Evolutionary conservation across 331 rosid species (phyloP).

Genomic region (Quercus phellos): DNA sequence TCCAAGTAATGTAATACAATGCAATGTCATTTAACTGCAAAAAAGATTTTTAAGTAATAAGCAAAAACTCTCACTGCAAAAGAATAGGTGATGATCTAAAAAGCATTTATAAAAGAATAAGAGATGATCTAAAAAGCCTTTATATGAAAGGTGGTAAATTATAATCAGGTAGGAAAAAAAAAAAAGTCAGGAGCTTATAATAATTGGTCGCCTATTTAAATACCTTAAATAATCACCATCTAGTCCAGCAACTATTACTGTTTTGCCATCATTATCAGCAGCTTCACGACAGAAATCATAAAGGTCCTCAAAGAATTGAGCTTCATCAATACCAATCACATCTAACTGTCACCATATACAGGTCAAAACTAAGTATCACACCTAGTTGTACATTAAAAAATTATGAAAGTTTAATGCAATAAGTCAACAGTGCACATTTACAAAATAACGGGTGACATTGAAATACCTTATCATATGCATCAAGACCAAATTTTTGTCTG

Average conservation of each 20-base stretch:
- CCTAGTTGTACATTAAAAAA: not conserved
- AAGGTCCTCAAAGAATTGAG: constrained; percentile 82
- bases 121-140: too few relatives aligned
- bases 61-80: not conserved
- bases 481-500: constrained; percentile 62
- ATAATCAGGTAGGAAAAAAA: not conserved
- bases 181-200: not conserved
- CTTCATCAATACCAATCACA: constrained; percentile 91
- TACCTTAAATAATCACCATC: constrained; percentile 92
- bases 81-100: not conserved
- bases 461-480: constrained; percentile 63
- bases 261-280: constrained; percentile 87
- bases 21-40: too few relatives aligned
- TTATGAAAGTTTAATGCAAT: not conserved
- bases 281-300: constrained; percentile 85
- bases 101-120: not conserved
- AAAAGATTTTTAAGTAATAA: too few relatives aligned
- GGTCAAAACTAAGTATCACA: not conserved
- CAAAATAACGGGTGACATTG: not conserved
- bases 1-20: not conserved
- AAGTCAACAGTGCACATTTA: not conserved
- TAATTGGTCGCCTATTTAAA: not conserved
- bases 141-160: not conserved
- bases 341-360: constrained; percentile 56
- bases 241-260: constrained; percentile 70